phyloP scores from a whole-genome alignment of 2,329 filamentous ascomycete species.

The Microcyclosporella mali region DNA sequence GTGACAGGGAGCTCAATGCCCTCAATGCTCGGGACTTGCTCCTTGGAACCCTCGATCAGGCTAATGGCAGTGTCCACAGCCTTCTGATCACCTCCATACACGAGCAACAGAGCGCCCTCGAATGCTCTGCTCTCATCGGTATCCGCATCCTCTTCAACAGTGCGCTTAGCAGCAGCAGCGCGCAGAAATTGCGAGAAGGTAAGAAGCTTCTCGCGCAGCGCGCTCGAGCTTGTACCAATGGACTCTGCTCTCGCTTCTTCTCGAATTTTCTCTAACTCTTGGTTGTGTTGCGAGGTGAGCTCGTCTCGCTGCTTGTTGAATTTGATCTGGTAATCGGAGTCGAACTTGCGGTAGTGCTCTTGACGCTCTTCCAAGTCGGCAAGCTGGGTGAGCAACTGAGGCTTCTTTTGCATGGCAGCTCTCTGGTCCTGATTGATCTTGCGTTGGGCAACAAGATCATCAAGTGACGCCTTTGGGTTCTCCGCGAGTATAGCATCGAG shows the following conservation, averaged over 20 bases:
- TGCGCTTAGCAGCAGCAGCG: slow-evolving; percentile 67
- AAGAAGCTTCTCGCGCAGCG: slow-evolving; percentile 57
- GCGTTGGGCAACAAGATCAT: slow-evolving; percentile 63
- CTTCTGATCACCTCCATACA: slow-evolving; percentile 70
- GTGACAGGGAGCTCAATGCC: slow-evolving; percentile 62
- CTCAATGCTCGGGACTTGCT: slow-evolving; percentile 59
- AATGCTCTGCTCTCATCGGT: slow-evolving; percentile 73
- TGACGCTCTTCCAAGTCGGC: slow-evolving; percentile 68
- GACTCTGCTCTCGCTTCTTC: slow-evolving; percentile 52
- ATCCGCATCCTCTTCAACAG: slow-evolving; percentile 60
- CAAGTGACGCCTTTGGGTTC: slow-evolving; percentile 63
- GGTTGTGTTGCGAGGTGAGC: slow-evolving; percentile 50
- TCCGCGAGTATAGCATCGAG: slow-evolving; percentile 64
- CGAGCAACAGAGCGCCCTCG: slow-evolving; percentile 69
- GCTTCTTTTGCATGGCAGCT: slow-evolving; percentile 70
- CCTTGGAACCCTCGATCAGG: slow-evolving; percentile 65
- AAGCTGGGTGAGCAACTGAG: slow-evolving; percentile 61
- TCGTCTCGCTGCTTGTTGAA: slow-evolving; percentile 52
- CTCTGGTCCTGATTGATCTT: slow-evolving; percentile 79
- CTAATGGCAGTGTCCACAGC: slow-evolving; percentile 71
- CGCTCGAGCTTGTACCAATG: slow-evolving; percentile 41
- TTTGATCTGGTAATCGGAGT: slow-evolving; percentile 62
- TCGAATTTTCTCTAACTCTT: slow-evolving; percentile 50
- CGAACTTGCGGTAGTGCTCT: slow-evolving; percentile 66
- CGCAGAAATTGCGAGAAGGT: slow-evolving; percentile 73